Evolutionary conservation across 2,329 filamentous ascomycete species (phyloP).

Genomic region (Aspergillus tubingensis): DNA sequence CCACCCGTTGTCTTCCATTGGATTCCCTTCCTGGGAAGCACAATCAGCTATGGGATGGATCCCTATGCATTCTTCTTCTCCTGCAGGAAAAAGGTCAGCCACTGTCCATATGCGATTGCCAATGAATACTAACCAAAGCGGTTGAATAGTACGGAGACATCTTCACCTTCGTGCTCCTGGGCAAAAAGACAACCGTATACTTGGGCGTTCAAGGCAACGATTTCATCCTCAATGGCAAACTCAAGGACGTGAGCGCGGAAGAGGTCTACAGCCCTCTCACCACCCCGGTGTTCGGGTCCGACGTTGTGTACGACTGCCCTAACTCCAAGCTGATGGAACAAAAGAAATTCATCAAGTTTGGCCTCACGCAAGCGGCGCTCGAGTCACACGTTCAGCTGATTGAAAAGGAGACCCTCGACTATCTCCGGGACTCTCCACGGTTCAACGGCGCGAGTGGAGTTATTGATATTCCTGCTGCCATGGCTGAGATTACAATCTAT

Average conservation of each 20-base stretch:
- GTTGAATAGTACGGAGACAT: conserved; percentile 74
- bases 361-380: conserved; percentile 61
- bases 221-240: conserved; percentile 89
- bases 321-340: conserved; percentile 94
- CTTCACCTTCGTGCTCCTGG: conserved; percentile 86
- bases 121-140: conserved; percentile 15
- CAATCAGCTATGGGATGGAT: conserved; percentile 49
- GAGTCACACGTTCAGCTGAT: conserved; percentile 78
- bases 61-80: conserved; percentile 80
- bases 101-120: too few species aligned
- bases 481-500: conserved; percentile 78
- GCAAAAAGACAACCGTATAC: conserved; percentile 84
- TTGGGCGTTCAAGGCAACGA: conserved; percentile 82
- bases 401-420: conserved; percentile 64
- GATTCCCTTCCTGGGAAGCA: conserved; percentile 60
- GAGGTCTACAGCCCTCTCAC: conserved; percentile 81
- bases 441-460: conserved; percentile 64
- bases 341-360: conserved; percentile 77
- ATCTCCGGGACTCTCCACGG: conserved; percentile 54
- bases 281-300: conserved; percentile 73
- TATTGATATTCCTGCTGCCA: conserved; percentile 64
- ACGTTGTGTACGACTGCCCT: conserved; percentile 88
- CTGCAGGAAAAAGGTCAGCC: conserved; percentile 69
- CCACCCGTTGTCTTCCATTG: conserved; percentile 79
- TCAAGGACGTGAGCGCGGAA: conserved; percentile 86